phyloP scores from a whole-genome alignment of 2,329 filamentous ascomycete species.

The Pyricularia sp. region DNA sequence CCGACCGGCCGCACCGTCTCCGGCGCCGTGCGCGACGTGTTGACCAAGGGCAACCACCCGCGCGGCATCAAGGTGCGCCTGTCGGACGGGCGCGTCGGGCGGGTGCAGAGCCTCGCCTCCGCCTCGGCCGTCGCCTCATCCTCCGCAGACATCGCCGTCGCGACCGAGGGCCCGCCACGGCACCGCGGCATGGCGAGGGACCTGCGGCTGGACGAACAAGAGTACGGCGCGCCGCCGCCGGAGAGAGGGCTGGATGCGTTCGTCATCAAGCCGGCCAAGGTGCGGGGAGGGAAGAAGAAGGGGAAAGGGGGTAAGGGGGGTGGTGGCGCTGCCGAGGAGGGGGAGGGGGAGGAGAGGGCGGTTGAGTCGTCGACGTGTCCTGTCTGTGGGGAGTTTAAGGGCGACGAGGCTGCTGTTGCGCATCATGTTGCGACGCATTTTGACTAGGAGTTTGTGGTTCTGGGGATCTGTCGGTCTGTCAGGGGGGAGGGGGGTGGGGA shows the following conservation, averaged over 20 bases:
- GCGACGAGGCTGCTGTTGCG: constrained; percentile 58
- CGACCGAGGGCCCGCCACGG: constrained; percentile 1
- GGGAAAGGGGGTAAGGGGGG: constrained; percentile 5
- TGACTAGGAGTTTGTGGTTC: constrained; percentile 18
- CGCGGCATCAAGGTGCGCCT: constrained; percentile 73
- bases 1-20: constrained; percentile 61
- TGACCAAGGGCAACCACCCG: constrained; percentile 67
- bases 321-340: constrained; percentile 6
- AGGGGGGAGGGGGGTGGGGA: no score
- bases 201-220: constrained; percentile 16
- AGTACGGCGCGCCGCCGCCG: constrained; percentile 26
- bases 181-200: background rate
- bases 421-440: constrained; percentile 58
- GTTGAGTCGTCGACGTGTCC: constrained; percentile 36
- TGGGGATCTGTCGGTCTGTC: background rate
- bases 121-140: constrained; percentile 4
- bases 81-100: constrained; percentile 59
- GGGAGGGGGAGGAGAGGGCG: background rate
- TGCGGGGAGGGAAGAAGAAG: constrained; percentile 15
- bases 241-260: constrained; percentile 41
- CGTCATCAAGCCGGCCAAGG: constrained; percentile 27
- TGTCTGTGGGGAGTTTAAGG: constrained; percentile 56
- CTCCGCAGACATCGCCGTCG: background rate
- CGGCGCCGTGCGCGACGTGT: constrained; percentile 55
- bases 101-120: constrained; percentile 55